These are phyloP conservation scores for Neophaeococcomyces aloes DNA, from an alignment of 2,329 filamentous ascomycete genomes.

Conservation along the genomic window DNA sequence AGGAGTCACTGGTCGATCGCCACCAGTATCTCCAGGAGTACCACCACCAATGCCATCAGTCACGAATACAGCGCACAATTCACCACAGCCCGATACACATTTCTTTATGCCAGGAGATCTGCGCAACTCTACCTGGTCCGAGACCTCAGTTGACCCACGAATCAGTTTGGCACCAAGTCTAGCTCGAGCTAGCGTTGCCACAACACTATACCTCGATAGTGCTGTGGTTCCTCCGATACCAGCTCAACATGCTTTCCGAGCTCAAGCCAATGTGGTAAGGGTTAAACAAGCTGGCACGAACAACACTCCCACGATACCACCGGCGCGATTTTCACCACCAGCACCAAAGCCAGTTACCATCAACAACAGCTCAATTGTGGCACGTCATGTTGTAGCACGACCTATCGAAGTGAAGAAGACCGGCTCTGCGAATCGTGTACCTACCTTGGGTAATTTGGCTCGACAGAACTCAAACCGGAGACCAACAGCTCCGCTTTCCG, in stretches of 20 bases:
- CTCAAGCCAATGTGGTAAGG: conserved; percentile 85
- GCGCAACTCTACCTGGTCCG: conserved; percentile 78
- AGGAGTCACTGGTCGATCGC: conserved; percentile 85
- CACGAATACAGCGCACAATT: conserved; percentile 50
- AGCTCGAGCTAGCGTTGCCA: conserved; percentile 60
- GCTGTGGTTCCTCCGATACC: conserved; percentile 68
- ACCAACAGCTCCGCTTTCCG: conserved; percentile 11
- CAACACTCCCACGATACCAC: conserved; percentile 44
- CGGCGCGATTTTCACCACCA: conserved; percentile 29
- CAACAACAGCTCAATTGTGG: conserved; percentile 34
- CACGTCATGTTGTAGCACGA: conserved; percentile 33
- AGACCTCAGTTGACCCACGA: conserved; percentile 30
- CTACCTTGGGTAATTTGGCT: conserved; percentile 24
- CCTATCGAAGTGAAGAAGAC: conserved; percentile 36
- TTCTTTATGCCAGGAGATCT: conserved; percentile 90
- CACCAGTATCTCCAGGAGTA: conserved; percentile 67
- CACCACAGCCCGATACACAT: conserved; percentile 53
- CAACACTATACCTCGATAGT: conserved; percentile 87
- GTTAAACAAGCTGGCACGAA: conserved; percentile 54
- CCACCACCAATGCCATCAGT: conserved; percentile 90
- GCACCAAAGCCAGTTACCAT: conserved; percentile 18
- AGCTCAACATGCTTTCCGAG: conserved; percentile 75
- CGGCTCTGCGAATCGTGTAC: conserved; percentile 24
- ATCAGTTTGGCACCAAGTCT: conserved; percentile 42
- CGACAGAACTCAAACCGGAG: conserved; percentile 14